Evolutionary conservation across 1,284 basidiomycete species (phyloP), one percentile per base, ranked within the genome.

Genomic region (Apiotrichum porosum): DNA sequence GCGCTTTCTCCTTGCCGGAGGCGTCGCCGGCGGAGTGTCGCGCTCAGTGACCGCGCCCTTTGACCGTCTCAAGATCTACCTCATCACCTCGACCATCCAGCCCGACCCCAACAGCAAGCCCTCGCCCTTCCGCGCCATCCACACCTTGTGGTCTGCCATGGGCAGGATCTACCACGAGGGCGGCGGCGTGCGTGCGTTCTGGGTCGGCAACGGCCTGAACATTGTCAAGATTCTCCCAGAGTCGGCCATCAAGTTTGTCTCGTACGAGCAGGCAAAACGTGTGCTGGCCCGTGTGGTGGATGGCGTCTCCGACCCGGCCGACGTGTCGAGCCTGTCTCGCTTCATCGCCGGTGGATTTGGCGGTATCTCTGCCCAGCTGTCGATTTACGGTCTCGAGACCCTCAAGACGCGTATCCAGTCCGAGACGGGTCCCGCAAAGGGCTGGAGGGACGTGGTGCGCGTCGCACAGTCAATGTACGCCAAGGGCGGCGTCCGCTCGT

Each of bases 161-260:
- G 73, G 76, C 23, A 80, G 82, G 51, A 88, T 97, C 63, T 95
- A 93, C 71, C 75, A 80, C 3, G 85, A 91, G 69, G 91, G 91
- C 17, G 93, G 78, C 2, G 79, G 95, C 4, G 61, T 97, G 14
- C 78, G 83, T 37, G 89, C 86, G 3, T 99, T 98, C 71, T 99
- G 95, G 94, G 89, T 80, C 5, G 79, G 80, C 19, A 80, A 81
- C 59, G 79, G 79, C 4, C 59, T 81, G 44, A 75, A 74, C 52
- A 69, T 74, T 18, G 80, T 84, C 47, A 98, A 98, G 77, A 97
- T 98, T 59, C 88, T 97, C 60, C 94, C 86, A 26, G 93, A 97
- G 76, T 92, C 87, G 36, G 95, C 95, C 17, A 97, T 98, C 80
- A 99, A 97, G 74, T 99, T 99, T 75, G 83, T 95, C 61, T 75